Conservation (phyloP, 1,139 yeast species). For the Candida pseudoviswanathii region DNA sequence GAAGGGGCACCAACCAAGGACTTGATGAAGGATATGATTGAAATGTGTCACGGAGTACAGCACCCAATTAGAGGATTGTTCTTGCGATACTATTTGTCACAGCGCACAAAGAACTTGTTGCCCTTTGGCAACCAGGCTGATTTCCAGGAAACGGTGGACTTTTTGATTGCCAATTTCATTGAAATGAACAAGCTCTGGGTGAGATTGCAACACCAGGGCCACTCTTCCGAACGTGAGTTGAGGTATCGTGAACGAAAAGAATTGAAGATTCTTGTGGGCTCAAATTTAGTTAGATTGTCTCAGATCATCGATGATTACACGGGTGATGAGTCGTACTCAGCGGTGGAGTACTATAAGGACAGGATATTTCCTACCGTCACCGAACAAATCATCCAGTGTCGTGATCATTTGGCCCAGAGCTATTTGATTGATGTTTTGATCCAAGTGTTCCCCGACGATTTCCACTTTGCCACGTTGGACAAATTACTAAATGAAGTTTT, state of each 20-base stretch:
- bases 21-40: conserved; percentile 93
- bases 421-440: conserved; percentile 86
- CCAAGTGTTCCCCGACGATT: conserved; percentile 93
- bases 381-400: conserved; percentile 91
- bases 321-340: conserved; percentile 51
- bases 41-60: conserved; percentile 98
- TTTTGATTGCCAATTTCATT: conserved; percentile 81
- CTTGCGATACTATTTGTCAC: conserved; percentile 84
- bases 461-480: conserved; percentile 77
- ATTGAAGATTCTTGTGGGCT: conserved; percentile 87
- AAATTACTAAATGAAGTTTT: conserved; percentile 66
- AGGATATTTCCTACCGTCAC: conserved; percentile 76
- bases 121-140: conserved; percentile 51
- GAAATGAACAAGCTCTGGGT: conserved; percentile 99
- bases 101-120: conserved; percentile 73
- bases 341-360: conserved; percentile 54
- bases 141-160: conserved; percentile 66
- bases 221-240: conserved; percentile 75
- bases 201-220: conserved; percentile 93
- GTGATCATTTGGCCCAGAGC: conserved; percentile 89
- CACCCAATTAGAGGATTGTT: conserved; percentile 91
- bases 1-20: conserved; percentile 82
- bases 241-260: conserved; percentile 83
- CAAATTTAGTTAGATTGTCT: conserved; percentile 84
- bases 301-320: conserved; percentile 73